phyloP scores from a whole-genome alignment of 202 grass and related monocot genomes.

The Dendrocalamus latiflorus region DNA sequence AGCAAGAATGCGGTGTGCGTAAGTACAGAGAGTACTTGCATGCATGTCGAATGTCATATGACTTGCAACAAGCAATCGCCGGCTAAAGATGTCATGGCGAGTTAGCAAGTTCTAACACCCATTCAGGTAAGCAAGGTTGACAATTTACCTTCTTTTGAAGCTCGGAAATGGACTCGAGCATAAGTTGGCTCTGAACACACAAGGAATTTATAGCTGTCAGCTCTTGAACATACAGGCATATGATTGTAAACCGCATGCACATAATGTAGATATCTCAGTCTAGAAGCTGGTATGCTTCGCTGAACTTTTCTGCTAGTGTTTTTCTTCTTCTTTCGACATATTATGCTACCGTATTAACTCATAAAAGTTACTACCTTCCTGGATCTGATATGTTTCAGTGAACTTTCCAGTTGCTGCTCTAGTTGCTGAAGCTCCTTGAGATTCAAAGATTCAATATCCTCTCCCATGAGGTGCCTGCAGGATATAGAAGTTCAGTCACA shows the following conservation, averaged over 20 bases:
- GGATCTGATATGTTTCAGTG: conserved; percentile 73
- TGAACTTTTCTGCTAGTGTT: background rate
- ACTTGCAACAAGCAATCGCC: background rate
- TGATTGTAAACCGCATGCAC: background rate
- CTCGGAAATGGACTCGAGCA: conserved; percentile 64
- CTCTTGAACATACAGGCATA: background rate
- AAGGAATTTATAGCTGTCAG: background rate
- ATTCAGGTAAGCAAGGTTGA: background rate
- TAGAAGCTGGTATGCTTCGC: background rate
- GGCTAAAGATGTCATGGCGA: background rate
- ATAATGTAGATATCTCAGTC: background rate
- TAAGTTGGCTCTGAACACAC: conserved; percentile 54
- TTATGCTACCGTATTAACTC: background rate
- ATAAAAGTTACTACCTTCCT: conserved; percentile 54
- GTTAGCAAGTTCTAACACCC: background rate
- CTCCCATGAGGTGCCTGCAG: conserved; percentile 88
- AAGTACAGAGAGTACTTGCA: background rate
- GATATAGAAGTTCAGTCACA: background rate
- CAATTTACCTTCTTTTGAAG: conserved; percentile 66
- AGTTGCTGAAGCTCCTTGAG: conserved; percentile 84
- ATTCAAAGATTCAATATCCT: conserved; percentile 77
- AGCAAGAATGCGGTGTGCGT: too few species aligned
- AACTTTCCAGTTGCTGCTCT: conserved; percentile 73
- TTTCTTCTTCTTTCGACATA: background rate
- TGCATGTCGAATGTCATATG: background rate